These are phyloP conservation scores for Diversispora epigaea DNA, from an alignment of 192 early-diverging fungal genomes.

Conservation along the genomic window DNA sequence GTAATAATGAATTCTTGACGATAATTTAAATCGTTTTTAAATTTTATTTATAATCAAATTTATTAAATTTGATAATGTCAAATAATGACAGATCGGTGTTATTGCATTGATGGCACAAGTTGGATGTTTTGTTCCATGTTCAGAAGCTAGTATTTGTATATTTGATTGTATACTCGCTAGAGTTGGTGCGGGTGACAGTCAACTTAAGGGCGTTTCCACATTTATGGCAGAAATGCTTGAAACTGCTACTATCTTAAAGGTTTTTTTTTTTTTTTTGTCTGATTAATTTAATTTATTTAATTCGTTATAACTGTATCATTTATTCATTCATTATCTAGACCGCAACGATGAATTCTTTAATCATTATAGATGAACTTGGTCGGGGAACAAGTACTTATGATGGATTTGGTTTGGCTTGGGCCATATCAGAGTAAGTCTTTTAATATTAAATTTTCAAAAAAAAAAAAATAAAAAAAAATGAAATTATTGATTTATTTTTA, in stretches of 20 bases:
- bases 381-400: conserved; percentile 98
- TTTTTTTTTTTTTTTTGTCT: conserved; percentile 3
- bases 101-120: conserved; percentile 92
- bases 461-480: not conserved
- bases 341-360: conserved; percentile 78
- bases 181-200: conserved; percentile 93
- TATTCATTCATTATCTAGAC: conserved; percentile 45
- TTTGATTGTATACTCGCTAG: conserved; percentile 89
- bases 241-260: conserved; percentile 85
- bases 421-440: conserved; percentile 82
- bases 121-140: conserved; percentile 92
- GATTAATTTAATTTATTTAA: not conserved
- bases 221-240: conserved; percentile 98
- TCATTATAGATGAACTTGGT: conserved; percentile 95
- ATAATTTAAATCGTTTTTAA: conserved; percentile 32
- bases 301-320: not conserved
- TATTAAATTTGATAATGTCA: not conserved
- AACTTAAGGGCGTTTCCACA: conserved; percentile 90
- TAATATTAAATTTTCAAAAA: not conserved
- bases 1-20: too few relatives aligned
- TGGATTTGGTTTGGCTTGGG: conserved; percentile 97
- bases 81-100: conserved; percentile 68
- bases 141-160: conserved; percentile 66
- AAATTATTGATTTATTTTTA: not conserved
- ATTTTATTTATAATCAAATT: not conserved